A percentile compares a stretch with the other conserved stretches of the same genome.
Evolutionary conservation across 306 rosid genomes (phyloP).

Genomic region (Parietaria judaica): DNA sequence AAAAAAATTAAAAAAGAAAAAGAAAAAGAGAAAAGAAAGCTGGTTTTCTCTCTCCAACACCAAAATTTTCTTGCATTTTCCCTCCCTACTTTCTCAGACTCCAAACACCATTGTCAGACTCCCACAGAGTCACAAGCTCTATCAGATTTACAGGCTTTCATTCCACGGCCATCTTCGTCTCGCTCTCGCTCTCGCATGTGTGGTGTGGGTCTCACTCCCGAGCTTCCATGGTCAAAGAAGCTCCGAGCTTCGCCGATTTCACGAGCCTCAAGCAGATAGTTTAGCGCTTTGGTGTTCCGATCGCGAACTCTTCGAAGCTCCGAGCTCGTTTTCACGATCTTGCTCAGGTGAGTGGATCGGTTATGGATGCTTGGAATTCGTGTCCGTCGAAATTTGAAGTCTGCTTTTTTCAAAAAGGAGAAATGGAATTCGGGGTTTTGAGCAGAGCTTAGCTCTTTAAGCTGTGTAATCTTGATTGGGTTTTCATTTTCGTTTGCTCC

Average conservation of each 20-base stretch:
- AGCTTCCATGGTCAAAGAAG: conserved; percentile 14
- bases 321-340: conserved; percentile 8
- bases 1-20: conserved; percentile 3
- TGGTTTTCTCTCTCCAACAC: conserved; percentile 37
- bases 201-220: conserved; percentile 1
- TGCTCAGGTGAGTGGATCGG: conserved; percentile 52
- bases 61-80: conserved; percentile 27
- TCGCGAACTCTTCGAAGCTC: conserved; percentile 16
- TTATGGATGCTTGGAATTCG: conserved; percentile 11
- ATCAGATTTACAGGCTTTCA: conserved; percentile 21
- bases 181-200: conserved; percentile 3
- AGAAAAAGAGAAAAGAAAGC: conserved; percentile 43
- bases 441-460: conserved; percentile 2
- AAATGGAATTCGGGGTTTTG: conserved; percentile 1
- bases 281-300: conserved; percentile 10
- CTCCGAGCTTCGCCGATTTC: conserved; percentile 13
- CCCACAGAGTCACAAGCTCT: conserved; percentile 9
- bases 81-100: conserved; percentile 31
- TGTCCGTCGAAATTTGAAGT: conserved; percentile 6
- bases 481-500: background rate
- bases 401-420: conserved; percentile 9
- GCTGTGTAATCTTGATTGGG: background rate
- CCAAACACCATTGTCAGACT: conserved; percentile 35
- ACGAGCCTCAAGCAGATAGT: conserved; percentile 1
- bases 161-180: conserved; percentile 28